Evolutionary conservation across 306 rosid species (phyloP), one percentile per base, ranked within the genome.

Genomic region (Senna tora): DNA sequence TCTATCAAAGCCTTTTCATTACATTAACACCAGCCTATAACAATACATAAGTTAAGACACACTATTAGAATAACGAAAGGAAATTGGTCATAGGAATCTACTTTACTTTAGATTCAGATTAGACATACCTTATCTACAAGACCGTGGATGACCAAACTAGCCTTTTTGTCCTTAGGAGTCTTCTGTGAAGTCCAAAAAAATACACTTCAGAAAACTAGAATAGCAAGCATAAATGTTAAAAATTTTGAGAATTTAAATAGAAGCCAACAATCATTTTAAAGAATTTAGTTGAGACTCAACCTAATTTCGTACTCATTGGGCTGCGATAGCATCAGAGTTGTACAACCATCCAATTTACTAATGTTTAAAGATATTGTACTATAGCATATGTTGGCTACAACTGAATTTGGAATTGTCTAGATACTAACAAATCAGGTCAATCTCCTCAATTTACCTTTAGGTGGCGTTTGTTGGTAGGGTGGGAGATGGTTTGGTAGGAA

Each of bases 111-210:
- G 69, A 67, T 60, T 65, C 58, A 63, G 62, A 75, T 55, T 49
- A 77, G 56, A 70, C 30, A 73, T 88, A 93, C 99, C 97, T 91
- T 89, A 77, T 94, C 99, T 15, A 80, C 94, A 51, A 86, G 85
- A 59, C 95, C 99, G 61, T 89, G 99, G 75, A 94, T 85, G 85
- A 94, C 92, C 80, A 94, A 78, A 82, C 84, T 72, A 74, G 97
- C 99, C 74, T 89, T 94, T 84, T 89, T 94, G 81, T 94, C 99
- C 83, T 94, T 94, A 0, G 99, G 99, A 72, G 99, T 94, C 83
- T 94, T 85, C 99, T 94, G 92, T 34, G 21, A 70, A 84, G 71
- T 74, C 43, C 55, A 80, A 81, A 65, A 72, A 58, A 78, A 51
- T 55, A 73, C 25, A 79, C 52, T 30, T 83, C 62, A 83, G 72